Conservation (phyloP, 305 asterid genomes). For the Fraxinus greggii region DNA sequence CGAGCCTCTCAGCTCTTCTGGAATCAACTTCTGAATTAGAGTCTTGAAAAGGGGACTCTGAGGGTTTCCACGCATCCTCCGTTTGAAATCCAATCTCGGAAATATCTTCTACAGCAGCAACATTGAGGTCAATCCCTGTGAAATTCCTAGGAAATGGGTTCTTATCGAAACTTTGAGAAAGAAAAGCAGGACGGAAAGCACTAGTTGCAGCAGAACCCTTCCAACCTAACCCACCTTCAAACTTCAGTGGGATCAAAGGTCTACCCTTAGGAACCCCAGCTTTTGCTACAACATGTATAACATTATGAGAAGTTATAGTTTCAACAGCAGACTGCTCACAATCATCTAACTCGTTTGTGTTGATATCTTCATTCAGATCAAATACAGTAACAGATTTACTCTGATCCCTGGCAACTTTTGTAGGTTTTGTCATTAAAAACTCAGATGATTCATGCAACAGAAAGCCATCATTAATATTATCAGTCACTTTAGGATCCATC, state of each 20-base stretch:
- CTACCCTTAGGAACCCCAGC: constrained; percentile 38
- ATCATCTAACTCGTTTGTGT: constrained; percentile 26
- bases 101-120: constrained; percentile 45
- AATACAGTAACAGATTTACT: constrained; percentile 32
- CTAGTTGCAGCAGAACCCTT: constrained; percentile 50
- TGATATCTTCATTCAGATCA: constrained; percentile 55
- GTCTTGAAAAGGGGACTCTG: constrained; percentile 11
- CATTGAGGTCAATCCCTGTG: constrained; percentile 54
- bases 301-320: constrained; percentile 33
- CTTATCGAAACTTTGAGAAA: constrained; percentile 19
- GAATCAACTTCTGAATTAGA: constrained; percentile 25
- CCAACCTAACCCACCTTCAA: constrained; percentile 53
- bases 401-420: constrained; percentile 21
- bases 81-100: constrained; percentile 15
- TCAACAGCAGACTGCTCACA: constrained; percentile 26
- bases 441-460: constrained; percentile 24
- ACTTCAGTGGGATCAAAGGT: constrained; percentile 41
- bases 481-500: constrained; percentile 11
- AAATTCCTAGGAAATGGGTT: constrained; percentile 19
- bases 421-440: constrained; percentile 7
- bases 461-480: background rate
- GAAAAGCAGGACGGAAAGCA: constrained; percentile 44
- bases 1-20: constrained; percentile 29
- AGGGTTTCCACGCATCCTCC: background rate
- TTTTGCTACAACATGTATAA: constrained; percentile 52